phyloP scores from a whole-genome alignment of 73 alveolate species.

The Paramecium octaurelia region DNA sequence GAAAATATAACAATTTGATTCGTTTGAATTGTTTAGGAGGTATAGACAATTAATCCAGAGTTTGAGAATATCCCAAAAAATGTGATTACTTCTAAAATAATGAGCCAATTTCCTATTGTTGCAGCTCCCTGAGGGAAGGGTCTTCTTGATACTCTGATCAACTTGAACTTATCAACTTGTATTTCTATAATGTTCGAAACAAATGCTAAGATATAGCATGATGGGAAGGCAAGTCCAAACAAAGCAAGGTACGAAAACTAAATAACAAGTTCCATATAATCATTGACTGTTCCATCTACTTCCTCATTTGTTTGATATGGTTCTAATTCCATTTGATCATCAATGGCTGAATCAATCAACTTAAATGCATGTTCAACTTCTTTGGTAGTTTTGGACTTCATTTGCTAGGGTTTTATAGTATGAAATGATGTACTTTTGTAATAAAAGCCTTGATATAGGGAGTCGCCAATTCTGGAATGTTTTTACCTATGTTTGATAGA shows the following conservation, averaged over 20 bases:
- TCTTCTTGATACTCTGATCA: slow-evolving; percentile 57
- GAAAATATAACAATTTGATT: background rate
- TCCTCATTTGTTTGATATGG: slow-evolving; percentile 46
- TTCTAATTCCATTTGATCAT: slow-evolving; percentile 54
- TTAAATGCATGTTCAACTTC: slow-evolving; percentile 32
- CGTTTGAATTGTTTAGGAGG: background rate
- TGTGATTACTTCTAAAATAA: slow-evolving; percentile 54
- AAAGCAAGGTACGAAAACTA: slow-evolving; percentile 57
- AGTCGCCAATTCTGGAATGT: slow-evolving; percentile 60
- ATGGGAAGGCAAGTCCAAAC: slow-evolving; percentile 66
- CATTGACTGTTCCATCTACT: slow-evolving; percentile 68
- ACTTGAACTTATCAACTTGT: slow-evolving; percentile 55
- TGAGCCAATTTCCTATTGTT: slow-evolving; percentile 60
- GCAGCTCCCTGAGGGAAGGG: slow-evolving; percentile 65
- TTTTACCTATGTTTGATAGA: slow-evolving; percentile 43
- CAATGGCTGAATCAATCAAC: slow-evolving; percentile 53
- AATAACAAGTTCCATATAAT: slow-evolving; percentile 63
- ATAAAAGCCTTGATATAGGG: slow-evolving; percentile 41
- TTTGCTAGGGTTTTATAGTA: background rate
- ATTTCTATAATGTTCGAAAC: slow-evolving; percentile 56
- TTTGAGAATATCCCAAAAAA: slow-evolving; percentile 63
- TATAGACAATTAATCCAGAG: slow-evolving; percentile 41
- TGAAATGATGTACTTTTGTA: background rate
- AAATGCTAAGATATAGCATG: slow-evolving; percentile 56
- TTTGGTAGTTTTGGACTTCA: background rate